These are phyloP conservation scores for Nigrograna mackinnonii DNA, from an alignment of 2,329 filamentous ascomycete species.

Conservation along the genomic window DNA sequence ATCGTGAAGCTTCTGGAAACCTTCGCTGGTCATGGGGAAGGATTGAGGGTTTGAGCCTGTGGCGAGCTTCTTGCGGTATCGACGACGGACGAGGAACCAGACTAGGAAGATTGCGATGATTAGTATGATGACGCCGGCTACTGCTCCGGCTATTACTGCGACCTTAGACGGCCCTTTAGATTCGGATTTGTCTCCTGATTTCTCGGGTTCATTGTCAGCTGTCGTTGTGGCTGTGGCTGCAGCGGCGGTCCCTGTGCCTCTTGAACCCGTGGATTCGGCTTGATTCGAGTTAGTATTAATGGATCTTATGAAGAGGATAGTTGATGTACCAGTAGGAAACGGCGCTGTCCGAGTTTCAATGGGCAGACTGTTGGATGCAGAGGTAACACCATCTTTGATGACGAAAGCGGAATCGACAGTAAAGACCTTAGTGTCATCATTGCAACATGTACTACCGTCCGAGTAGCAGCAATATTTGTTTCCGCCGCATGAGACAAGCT, in stretches of 20 bases:
- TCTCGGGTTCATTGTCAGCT: too few species aligned
- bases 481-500: constrained; percentile 13
- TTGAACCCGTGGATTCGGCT: not conserved
- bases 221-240: constrained; percentile 6
- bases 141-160: constrained; percentile 7
- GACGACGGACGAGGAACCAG: constrained; percentile 16
- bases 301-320: not conserved
- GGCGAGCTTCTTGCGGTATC: constrained; percentile 17
- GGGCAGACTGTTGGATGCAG: constrained; percentile 4
- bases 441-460: constrained; percentile 17
- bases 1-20: constrained; percentile 16
- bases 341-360: constrained; percentile 6
- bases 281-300: not conserved
- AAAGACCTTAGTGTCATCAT: constrained; percentile 18
- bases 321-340: not conserved
- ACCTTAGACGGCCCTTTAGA: constrained; percentile 5
- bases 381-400: constrained; percentile 14
- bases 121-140: constrained; percentile 8
- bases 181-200: not conserved
- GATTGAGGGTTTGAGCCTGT: constrained; percentile 9
- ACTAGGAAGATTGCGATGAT: constrained; percentile 7
- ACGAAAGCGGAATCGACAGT: constrained; percentile 8
- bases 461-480: constrained; percentile 16
- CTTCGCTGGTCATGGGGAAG: constrained; percentile 13
- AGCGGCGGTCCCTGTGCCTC: constrained; percentile 3